A percentile compares a stretch with the other conserved stretches of the same genome.
Evolutionary conservation across 1,284 basidiomycete genomes (phyloP).

Genomic region (Apiotrichum montevideense): DNA sequence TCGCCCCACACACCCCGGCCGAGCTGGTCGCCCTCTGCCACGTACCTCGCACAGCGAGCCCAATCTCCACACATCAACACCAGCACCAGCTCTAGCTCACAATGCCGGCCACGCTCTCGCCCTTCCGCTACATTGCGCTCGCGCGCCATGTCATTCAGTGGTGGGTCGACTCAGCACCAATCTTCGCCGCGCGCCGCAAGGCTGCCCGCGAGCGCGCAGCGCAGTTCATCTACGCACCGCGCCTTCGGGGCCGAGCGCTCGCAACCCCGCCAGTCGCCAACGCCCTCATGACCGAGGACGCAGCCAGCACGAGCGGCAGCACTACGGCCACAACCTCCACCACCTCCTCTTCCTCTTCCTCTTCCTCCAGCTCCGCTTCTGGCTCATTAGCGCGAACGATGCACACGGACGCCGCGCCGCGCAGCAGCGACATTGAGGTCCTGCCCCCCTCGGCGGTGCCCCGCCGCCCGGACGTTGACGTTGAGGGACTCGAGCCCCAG

Average conservation of each 20-base stretch:
- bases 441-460: background rate
- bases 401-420: background rate
- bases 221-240: slow-evolving; percentile 12
- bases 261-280: background rate
- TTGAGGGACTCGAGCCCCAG: slow-evolving; percentile 1
- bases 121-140: slow-evolving; percentile 38
- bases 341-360: background rate
- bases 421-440: too few relatives aligned
- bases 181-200: slow-evolving; percentile 20
- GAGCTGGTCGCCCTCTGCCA: slow-evolving; percentile 7
- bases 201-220: slow-evolving; percentile 19
- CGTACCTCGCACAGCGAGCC: too few relatives aligned
- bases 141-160: slow-evolving; percentile 37
- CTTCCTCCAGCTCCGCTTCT: background rate
- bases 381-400: background rate
- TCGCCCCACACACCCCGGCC: background rate
- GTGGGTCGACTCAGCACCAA: slow-evolving; percentile 33
- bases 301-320: background rate
- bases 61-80: background rate
- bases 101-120: slow-evolving; percentile 38
- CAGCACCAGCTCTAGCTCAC: background rate
- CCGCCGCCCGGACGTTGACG: slow-evolving; percentile 2
- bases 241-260: background rate
- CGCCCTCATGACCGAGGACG: background rate
- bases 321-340: background rate